Evolutionary conservation across 2,329 filamentous ascomycete genomes (phyloP).

Genomic region (Diaporthe helianthi): DNA sequence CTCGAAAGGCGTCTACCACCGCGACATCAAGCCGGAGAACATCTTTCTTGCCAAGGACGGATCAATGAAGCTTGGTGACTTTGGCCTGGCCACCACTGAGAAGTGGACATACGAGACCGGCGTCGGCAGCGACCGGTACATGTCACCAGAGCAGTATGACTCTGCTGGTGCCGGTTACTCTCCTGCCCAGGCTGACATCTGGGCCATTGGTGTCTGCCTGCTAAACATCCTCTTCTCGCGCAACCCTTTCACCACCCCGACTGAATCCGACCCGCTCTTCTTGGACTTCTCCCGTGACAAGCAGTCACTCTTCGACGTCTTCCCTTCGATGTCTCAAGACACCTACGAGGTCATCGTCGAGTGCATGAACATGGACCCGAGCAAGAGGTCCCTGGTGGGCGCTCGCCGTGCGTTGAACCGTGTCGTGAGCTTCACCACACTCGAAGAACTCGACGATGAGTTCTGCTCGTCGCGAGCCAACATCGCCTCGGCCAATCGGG

Average conservation of each 20-base stretch:
- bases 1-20: conserved; percentile 88
- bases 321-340: conserved; percentile 98
- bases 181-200: conserved; percentile 91
- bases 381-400: conserved; percentile 81
- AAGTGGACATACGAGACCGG: conserved; percentile 91
- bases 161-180: conserved; percentile 87
- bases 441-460: conserved; percentile 89
- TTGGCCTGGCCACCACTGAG: conserved; percentile 89
- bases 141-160: conserved; percentile 98
- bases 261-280: conserved; percentile 89
- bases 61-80: conserved; percentile 95
- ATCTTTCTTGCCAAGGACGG: conserved; percentile 91
- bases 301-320: conserved; percentile 96
- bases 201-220: conserved; percentile 96
- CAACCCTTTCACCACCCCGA: conserved; percentile 93
- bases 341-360: conserved; percentile 93
- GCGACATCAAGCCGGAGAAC: conserved; percentile 99
- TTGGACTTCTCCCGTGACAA: conserved; percentile 92
- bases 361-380: conserved; percentile 89
- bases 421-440: conserved; percentile 89
- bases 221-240: conserved; percentile 96
- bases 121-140: conserved; percentile 97
- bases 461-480: conserved; percentile 85
- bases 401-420: conserved; percentile 80
- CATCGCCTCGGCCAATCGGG: conserved; percentile 85